These are phyloP conservation scores for Ganoderma leucocontextum DNA, from an alignment of 1,284 basidiomycete genomes.

Conservation along the genomic window DNA sequence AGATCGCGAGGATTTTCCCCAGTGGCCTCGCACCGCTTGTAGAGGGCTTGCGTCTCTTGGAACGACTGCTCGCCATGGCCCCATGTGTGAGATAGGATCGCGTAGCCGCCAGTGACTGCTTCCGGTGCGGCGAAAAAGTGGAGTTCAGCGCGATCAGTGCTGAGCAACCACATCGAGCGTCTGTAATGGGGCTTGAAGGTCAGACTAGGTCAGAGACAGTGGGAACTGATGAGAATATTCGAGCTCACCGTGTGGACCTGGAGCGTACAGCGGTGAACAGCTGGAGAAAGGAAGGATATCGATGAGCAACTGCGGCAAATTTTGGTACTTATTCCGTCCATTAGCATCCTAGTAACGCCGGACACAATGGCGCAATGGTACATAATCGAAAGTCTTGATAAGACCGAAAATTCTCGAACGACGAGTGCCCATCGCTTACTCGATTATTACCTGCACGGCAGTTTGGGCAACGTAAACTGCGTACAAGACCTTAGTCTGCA, in stretches of 20 bases:
- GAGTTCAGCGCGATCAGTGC: constrained; percentile 11
- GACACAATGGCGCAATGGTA: too few species aligned
- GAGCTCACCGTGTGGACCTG: background rate
- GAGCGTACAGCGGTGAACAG: too few species aligned
- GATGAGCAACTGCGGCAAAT: too few species aligned
- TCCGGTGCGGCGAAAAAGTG: constrained; percentile 8
- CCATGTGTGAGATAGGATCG: constrained; percentile 12
- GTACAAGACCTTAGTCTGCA: background rate
- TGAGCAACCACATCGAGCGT: constrained; percentile 14
- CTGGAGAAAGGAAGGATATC: too few species aligned
- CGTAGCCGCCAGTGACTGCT: constrained; percentile 5
- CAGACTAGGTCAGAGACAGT: background rate
- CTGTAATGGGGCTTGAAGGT: background rate
- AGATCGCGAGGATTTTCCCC: constrained; percentile 2
- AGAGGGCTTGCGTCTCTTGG: background rate
- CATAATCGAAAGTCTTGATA: too few species aligned
- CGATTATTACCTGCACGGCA: background rate
- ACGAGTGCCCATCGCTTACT: too few species aligned
- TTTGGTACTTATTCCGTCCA: too few species aligned
- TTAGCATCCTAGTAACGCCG: too few species aligned
- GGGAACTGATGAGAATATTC: background rate
- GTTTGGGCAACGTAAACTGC: background rate
- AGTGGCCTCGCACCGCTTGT: background rate
- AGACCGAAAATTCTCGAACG: too few species aligned
- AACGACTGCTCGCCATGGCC: constrained; percentile 3